These are phyloP conservation scores for Sordariomycetes sp. DNA, from an alignment of 2,329 filamentous ascomycete genomes.

Conservation along the genomic window DNA sequence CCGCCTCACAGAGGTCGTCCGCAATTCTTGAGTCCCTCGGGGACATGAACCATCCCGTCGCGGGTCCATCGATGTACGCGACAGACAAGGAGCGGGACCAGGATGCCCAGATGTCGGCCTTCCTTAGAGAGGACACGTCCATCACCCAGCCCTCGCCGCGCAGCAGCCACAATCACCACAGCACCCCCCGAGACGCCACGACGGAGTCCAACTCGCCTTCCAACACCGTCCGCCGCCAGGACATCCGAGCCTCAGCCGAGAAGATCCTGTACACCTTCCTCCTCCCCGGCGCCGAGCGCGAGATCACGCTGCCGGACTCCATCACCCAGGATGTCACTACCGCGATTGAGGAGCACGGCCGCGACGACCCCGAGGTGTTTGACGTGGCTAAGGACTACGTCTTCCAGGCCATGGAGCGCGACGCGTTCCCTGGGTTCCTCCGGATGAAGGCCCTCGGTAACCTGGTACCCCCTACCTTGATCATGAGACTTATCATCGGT, in stretches of 20 bases:
- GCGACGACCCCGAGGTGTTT: constrained; percentile 95
- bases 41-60: constrained; percentile 48
- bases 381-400: constrained; percentile 98
- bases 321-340: constrained; percentile 79
- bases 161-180: constrained; percentile 32
- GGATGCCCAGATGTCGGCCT: constrained; percentile 84
- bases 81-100: constrained; percentile 63
- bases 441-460: constrained; percentile 93
- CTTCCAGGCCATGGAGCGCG: constrained; percentile 98
- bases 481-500: constrained; percentile 74
- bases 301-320: constrained; percentile 81
- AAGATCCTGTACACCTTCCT: constrained; percentile 98
- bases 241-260: constrained; percentile 86
- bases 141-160: constrained; percentile 38
- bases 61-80: constrained; percentile 47
- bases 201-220: constrained; percentile 72
- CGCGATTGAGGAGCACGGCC: constrained; percentile 78
- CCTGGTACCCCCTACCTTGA: constrained; percentile 78
- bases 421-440: constrained; percentile 96
- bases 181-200: constrained; percentile 45
- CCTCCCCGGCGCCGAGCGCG: constrained; percentile 85
- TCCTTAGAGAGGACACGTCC: constrained; percentile 54
- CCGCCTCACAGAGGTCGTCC: constrained; percentile 73
- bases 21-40: constrained; percentile 60
- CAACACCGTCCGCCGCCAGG: constrained; percentile 73